Evolutionary conservation across 1,284 basidiomycete genomes (phyloP).

Genomic region (Boletus smithii): DNA sequence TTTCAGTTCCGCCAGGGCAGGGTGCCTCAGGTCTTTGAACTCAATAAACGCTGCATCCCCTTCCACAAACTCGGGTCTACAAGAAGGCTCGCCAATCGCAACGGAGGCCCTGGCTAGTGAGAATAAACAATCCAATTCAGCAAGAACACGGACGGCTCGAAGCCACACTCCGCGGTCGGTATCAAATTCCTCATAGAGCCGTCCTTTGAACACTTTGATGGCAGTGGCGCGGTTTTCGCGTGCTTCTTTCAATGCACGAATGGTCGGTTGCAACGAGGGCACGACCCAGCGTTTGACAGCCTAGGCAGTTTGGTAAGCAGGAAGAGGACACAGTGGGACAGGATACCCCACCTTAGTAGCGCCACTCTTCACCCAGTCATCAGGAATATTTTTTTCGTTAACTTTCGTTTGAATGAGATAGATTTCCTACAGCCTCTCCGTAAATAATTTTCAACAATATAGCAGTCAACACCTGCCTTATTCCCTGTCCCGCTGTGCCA

Average conservation of each 20-base stretch:
- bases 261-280: conserved; percentile 63
- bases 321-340: neutral
- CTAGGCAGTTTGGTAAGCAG: conserved; percentile 38
- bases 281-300: conserved; percentile 74
- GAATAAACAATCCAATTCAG: conserved; percentile 92
- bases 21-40: conserved; percentile 84
- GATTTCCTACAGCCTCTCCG: conserved; percentile 61
- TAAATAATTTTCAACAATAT: conserved; percentile 3
- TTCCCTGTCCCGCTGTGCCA: conserved; percentile 85
- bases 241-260: conserved; percentile 87
- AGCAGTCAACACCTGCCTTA: conserved; percentile 48
- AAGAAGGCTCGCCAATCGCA: conserved; percentile 89
- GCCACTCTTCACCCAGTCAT: conserved; percentile 81
- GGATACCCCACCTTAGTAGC: conserved; percentile 64
- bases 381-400: conserved; percentile 63
- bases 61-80: conserved; percentile 86
- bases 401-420: conserved; percentile 77
- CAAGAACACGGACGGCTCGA: conserved; percentile 71
- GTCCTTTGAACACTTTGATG: conserved; percentile 78
- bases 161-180: conserved; percentile 78
- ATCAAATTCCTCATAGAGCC: conserved; percentile 85
- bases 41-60: conserved; percentile 75
- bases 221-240: conserved; percentile 79
- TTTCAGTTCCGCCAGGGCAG: conserved; percentile 67
- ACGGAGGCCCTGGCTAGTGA: conserved; percentile 88